Conservation (phyloP, 148 eudicot genomes). For the Vaccinium myrtillus region DNA sequence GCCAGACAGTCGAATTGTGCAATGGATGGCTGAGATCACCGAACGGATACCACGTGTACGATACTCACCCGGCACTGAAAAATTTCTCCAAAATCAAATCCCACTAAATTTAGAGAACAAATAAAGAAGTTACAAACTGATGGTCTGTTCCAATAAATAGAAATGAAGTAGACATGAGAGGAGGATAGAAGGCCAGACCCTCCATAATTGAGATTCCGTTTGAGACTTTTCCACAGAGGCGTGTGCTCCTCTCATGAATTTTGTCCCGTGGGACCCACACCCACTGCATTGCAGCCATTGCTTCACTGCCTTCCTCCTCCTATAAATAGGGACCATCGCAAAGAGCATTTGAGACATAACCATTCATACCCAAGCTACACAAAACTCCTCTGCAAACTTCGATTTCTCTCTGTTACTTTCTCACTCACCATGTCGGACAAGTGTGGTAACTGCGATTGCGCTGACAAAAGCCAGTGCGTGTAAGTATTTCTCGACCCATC, state of each 20-base stretch:
- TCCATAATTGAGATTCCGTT: constrained; percentile 28
- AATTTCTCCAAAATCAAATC: background rate
- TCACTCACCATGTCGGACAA: constrained; percentile 37
- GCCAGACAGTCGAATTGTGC: too few relatives aligned
- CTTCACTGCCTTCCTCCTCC: constrained; percentile 15
- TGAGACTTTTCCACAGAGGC: constrained; percentile 14
- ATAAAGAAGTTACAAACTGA: background rate
- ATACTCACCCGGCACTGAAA: too few relatives aligned
- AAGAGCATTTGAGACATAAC: background rate
- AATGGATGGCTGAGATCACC: too few relatives aligned
- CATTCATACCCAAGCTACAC: background rate
- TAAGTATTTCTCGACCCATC: constrained; percentile 22
- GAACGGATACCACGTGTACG: too few relatives aligned
- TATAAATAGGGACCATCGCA: constrained; percentile 31
- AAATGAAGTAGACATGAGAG: constrained; percentile 34
- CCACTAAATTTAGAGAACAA: background rate
- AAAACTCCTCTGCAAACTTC: constrained; percentile 9
- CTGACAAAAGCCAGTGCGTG: constrained; percentile 52
- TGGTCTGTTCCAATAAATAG: constrained; percentile 6
- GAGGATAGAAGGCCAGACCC: constrained; percentile 23
- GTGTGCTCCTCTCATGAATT: constrained; percentile 22
- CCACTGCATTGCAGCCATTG: background rate
- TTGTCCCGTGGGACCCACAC: background rate
- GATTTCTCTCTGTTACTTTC: background rate
- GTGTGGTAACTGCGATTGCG: constrained; percentile 50